phyloP scores from a whole-genome alignment of 1,139 yeast species.

The Blastobotrys ciferrii region DNA sequence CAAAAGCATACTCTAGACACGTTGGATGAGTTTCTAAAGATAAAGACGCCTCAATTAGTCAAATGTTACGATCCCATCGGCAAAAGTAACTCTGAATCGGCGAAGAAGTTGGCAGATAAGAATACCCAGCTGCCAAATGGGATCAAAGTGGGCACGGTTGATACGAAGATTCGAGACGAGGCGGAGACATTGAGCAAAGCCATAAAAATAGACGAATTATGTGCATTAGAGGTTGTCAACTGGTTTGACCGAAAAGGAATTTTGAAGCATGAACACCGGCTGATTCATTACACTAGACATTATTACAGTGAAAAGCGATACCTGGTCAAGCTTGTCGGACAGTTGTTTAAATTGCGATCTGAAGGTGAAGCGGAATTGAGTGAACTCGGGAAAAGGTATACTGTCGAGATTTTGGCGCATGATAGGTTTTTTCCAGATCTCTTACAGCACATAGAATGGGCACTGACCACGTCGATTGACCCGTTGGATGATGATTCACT shows the following conservation, averaged over 20 bases:
- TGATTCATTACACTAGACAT: constrained; percentile 24
- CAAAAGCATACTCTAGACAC: constrained; percentile 21
- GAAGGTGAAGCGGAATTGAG: constrained; percentile 10
- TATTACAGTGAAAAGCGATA: constrained; percentile 28
- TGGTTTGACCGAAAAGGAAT: constrained; percentile 26
- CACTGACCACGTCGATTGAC: constrained; percentile 17
- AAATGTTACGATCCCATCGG: constrained; percentile 26
- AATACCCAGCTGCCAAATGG: constrained; percentile 18
- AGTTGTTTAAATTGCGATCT: constrained; percentile 18
- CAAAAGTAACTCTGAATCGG: constrained; percentile 15
- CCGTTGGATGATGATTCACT: constrained; percentile 16
- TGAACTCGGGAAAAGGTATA: constrained; percentile 17
- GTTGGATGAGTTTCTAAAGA: constrained; percentile 24
- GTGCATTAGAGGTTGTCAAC: constrained; percentile 26
- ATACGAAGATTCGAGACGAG: constrained; percentile 22
- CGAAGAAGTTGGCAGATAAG: constrained; percentile 15
- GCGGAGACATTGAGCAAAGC: constrained; percentile 23
- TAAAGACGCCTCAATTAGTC: constrained; percentile 21
- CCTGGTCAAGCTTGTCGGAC: constrained; percentile 23
- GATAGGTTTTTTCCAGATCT: constrained; percentile 25
- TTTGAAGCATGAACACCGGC: constrained; percentile 20
- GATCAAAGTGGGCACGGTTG: constrained; percentile 22
- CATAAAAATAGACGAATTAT: constrained; percentile 26
- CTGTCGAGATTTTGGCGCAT: constrained; percentile 28
- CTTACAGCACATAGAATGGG: constrained; percentile 18